Percentiles rank a stretch among this genome's conserved stretches.
phyloP scores from a whole-genome alignment of 371 early-diverging fungal species.

The Rozella allomycis region DNA sequence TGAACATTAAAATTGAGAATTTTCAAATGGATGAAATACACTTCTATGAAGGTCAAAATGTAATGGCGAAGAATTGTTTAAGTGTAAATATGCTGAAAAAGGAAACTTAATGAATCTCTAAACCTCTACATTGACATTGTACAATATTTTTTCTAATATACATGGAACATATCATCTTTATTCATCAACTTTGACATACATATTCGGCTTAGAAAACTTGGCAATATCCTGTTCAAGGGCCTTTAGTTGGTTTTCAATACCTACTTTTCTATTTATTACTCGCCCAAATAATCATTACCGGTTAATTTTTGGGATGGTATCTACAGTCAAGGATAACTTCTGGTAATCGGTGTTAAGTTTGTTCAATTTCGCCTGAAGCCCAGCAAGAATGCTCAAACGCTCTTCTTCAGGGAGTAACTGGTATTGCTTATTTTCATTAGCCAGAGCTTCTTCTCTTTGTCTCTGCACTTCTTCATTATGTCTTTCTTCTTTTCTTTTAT shows the following conservation, averaged over 20 bases:
- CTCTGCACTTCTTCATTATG: slow-evolving; percentile 2
- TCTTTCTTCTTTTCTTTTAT: slow-evolving; percentile 4
- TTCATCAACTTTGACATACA: slow-evolving; percentile 19
- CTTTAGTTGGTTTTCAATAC: slow-evolving; percentile 27
- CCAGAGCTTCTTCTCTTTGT: slow-evolving; percentile 1
- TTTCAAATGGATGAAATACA: too few species aligned
- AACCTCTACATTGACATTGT: too few species aligned
- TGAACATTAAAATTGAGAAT: too few species aligned
- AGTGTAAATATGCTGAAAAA: too few species aligned
- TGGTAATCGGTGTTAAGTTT: slow-evolving; percentile 24
- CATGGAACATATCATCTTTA: too few species aligned
- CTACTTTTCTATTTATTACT: slow-evolving; percentile 18
- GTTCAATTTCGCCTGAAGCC: slow-evolving; percentile 20
- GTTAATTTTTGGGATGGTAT: slow-evolving; percentile 30
- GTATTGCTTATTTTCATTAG: slow-evolving; percentile 7
- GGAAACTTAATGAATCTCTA: too few species aligned
- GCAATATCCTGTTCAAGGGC: slow-evolving; percentile 20
- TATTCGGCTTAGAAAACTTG: slow-evolving; percentile 21
- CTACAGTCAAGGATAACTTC: slow-evolving; percentile 22
- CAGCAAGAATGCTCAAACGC: slow-evolving; percentile 14
- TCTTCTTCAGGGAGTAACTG: slow-evolving; percentile 22
- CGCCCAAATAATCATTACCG: slow-evolving; percentile 5
- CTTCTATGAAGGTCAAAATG: too few species aligned
- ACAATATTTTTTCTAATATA: too few species aligned
- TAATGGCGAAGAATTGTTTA: too few species aligned